A percentile compares a stretch with the other conserved stretches of the same genome.
These are phyloP conservation scores for Botrytis fragariae DNA, from an alignment of 2,329 filamentous ascomycete genomes.

Conservation along the genomic window DNA sequence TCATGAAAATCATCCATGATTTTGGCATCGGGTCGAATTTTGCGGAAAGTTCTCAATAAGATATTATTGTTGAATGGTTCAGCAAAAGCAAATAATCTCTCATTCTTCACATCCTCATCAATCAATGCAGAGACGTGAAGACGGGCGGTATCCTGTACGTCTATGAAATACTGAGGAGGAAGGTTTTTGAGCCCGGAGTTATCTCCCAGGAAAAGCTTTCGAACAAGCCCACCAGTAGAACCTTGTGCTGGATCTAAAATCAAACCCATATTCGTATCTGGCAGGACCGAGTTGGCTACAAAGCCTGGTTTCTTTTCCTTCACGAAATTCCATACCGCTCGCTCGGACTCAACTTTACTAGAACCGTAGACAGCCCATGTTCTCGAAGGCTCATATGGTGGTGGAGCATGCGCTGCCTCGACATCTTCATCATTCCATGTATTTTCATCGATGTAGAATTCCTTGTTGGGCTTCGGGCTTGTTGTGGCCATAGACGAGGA, in stretches of 20 bases:
- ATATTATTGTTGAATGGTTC: constrained; percentile 25
- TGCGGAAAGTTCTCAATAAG: constrained; percentile 31
- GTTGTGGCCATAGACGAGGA: constrained; percentile 36
- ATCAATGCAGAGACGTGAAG: constrained; percentile 37
- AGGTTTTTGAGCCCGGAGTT: not conserved
- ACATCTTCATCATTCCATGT: constrained; percentile 41
- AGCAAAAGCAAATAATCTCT: constrained; percentile 36
- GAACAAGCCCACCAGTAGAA: constrained; percentile 30
- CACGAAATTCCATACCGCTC: constrained; percentile 42
- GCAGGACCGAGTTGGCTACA: constrained; percentile 34
- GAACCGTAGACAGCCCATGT: constrained; percentile 39
- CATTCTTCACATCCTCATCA: constrained; percentile 32
- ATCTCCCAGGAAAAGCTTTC: constrained; percentile 31
- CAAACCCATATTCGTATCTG: constrained; percentile 25
- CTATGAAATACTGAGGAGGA: constrained; percentile 38
- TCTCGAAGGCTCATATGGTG: constrained; percentile 35
- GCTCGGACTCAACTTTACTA: constrained; percentile 43
- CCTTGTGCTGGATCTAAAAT: constrained; percentile 22
- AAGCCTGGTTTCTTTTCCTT: constrained; percentile 37
- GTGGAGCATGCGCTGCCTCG: constrained; percentile 40
- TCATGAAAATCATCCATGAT: constrained; percentile 30
- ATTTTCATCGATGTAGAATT: constrained; percentile 31
- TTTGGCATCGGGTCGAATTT: constrained; percentile 29
- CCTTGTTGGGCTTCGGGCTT: constrained; percentile 25
- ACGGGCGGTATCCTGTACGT: constrained; percentile 35